phyloP scores from a whole-genome alignment of 176 grass and related monocot genomes.

The Neostapfia colusana region DNA sequence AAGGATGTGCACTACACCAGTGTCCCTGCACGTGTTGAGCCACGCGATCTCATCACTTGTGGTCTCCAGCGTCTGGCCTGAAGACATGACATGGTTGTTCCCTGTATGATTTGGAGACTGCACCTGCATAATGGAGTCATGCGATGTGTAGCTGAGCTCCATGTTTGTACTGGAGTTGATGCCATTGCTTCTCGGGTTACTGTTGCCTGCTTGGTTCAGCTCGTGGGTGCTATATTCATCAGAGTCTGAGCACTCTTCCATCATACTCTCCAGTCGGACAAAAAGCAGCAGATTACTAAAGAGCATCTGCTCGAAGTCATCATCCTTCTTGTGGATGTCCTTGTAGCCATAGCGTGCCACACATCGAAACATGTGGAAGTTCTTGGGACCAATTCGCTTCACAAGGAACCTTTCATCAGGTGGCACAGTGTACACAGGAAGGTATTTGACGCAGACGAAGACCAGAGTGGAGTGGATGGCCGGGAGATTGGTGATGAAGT shows the following conservation, averaged over 20 bases:
- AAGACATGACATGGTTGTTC: slow-evolving; percentile 33
- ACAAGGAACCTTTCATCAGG: slow-evolving; percentile 64
- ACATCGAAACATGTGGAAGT: slow-evolving; percentile 77
- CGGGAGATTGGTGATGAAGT: slow-evolving; percentile 88
- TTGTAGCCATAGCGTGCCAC: slow-evolving; percentile 84
- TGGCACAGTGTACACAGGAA: slow-evolving; percentile 70
- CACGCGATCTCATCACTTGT: slow-evolving; percentile 60
- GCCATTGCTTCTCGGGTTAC: slow-evolving; percentile 20
- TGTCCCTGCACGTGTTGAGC: slow-evolving; percentile 61
- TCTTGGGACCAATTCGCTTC: slow-evolving; percentile 59
- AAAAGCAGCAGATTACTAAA: slow-evolving; percentile 56
- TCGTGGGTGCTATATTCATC: slow-evolving; percentile 50
- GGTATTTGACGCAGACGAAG: slow-evolving; percentile 80
- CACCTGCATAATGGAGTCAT: slow-evolving; percentile 53
- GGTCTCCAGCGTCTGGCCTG: slow-evolving; percentile 36
- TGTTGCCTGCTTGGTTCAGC: slow-evolving; percentile 23
- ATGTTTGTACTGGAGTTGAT: background rate
- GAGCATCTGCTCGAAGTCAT: slow-evolving; percentile 72
- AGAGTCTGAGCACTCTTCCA: slow-evolving; percentile 61
- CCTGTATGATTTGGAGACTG: slow-evolving; percentile 15
- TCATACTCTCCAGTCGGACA: slow-evolving; percentile 67
- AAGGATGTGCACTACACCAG: slow-evolving; percentile 83
- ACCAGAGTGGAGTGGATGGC: slow-evolving; percentile 78
- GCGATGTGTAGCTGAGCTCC: slow-evolving; percentile 43
- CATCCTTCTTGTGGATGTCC: slow-evolving; percentile 74